phyloP scores from a whole-genome alignment of 2,329 filamentous ascomycete genomes.

The Diaporthe sp. region DNA sequence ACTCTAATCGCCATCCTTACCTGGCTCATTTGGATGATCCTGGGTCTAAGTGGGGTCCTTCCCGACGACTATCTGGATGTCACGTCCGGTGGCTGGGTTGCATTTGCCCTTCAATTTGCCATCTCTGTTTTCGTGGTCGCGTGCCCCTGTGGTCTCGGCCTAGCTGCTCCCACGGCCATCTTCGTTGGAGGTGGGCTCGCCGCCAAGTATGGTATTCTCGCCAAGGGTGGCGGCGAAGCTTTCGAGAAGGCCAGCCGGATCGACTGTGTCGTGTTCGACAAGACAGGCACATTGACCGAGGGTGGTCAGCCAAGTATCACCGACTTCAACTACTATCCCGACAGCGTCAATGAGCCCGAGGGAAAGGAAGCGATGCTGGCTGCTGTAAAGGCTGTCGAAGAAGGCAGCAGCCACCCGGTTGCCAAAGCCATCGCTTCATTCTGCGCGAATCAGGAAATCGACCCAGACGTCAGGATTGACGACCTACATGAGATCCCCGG shows the following conservation, averaged over 20 bases:
- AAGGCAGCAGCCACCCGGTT: slow-evolving; percentile 81
- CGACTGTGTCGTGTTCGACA: slow-evolving; percentile 87
- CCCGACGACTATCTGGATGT: slow-evolving; percentile 68
- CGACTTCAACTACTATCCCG: slow-evolving; percentile 60
- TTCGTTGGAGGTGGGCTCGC: slow-evolving; percentile 87
- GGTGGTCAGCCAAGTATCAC: slow-evolving; percentile 80
- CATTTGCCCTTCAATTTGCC: slow-evolving; percentile 84
- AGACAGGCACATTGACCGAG: slow-evolving; percentile 86
- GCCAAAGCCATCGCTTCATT: slow-evolving; percentile 78
- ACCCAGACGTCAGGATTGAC: slow-evolving; percentile 50
- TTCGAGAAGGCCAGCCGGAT: slow-evolving; percentile 87
- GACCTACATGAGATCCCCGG: slow-evolving; percentile 77
- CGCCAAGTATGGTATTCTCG: slow-evolving; percentile 83
- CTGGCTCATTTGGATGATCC: slow-evolving; percentile 78
- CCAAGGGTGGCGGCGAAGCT: slow-evolving; percentile 86
- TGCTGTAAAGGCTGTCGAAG: slow-evolving; percentile 73
- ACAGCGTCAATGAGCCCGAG: slow-evolving; percentile 44
- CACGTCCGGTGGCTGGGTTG: slow-evolving; percentile 73
- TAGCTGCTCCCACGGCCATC: slow-evolving; percentile 88
- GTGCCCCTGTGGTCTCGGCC: slow-evolving; percentile 85
- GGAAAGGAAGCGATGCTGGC: slow-evolving; percentile 58
- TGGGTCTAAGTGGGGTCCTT: slow-evolving; percentile 72
- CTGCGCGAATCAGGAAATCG: slow-evolving; percentile 59
- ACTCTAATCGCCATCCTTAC: slow-evolving; percentile 77
- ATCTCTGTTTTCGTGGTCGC: slow-evolving; percentile 91